Evolutionary conservation across 2,329 filamentous ascomycete species (phyloP).

Genomic region (Coniochaeta prunicola): DNA sequence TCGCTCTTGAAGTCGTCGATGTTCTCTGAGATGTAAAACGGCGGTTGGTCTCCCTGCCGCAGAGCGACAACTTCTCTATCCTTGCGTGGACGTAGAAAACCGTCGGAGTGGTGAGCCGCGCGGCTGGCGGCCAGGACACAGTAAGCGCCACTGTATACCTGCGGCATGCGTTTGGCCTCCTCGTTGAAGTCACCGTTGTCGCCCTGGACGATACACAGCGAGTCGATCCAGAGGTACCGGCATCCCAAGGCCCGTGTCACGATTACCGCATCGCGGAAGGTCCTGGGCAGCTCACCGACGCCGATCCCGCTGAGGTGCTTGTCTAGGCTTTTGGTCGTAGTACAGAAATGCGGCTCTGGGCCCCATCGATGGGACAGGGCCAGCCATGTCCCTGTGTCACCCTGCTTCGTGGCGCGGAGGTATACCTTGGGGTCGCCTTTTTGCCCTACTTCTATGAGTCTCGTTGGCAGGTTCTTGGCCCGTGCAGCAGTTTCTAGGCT

Average conservation of each 20-base stretch:
- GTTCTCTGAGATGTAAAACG: conserved; percentile 18
- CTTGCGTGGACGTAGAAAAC: conserved; percentile 14
- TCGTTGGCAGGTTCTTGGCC: conserved; percentile 8
- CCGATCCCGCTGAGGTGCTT: conserved; percentile 1
- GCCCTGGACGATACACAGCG: conserved; percentile 15
- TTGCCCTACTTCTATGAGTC: conserved; percentile 13
- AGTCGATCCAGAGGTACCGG: conserved; percentile 17
- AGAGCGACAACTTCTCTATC: conserved; percentile 4
- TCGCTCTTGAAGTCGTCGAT: conserved; percentile 26
- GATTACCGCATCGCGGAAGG: conserved; percentile 10
- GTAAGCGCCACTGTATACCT: conserved; percentile 18
- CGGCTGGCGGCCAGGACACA: conserved; percentile 17
- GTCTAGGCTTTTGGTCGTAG: not conserved
- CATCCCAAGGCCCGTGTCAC: conserved; percentile 8
- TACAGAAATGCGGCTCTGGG: conserved; percentile 8
- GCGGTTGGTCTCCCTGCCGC: not conserved
- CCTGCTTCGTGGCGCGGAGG: conserved; percentile 1
- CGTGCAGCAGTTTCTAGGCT: not conserved
- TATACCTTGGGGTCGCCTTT: not conserved
- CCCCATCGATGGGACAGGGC: conserved; percentile 20
- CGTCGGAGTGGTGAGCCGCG: conserved; percentile 6
- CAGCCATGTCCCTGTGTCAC: conserved; percentile 3
- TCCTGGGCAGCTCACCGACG: conserved; percentile 5
- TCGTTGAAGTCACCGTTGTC: conserved; percentile 12
- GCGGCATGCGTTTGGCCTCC: conserved; percentile 18